Conservation (phyloP, 2,329 filamentous ascomycete species). For the Aspergillus piperis region DNA sequence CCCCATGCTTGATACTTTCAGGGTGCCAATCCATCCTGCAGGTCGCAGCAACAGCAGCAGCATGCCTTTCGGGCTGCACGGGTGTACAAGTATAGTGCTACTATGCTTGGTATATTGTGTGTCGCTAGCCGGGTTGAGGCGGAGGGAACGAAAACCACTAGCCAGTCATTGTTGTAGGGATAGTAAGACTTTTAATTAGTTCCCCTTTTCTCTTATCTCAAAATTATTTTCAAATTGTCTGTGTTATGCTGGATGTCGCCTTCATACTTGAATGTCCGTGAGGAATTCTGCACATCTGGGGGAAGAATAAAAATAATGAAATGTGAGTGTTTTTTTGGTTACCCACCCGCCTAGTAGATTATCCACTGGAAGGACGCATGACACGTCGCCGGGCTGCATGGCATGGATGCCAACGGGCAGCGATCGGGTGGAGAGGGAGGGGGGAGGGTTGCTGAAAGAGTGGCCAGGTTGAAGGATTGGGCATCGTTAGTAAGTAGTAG, state of each 20-base stretch:
- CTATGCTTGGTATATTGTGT: not conserved
- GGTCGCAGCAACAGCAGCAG: not conserved
- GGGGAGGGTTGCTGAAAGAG: not conserved
- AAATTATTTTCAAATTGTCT: no score
- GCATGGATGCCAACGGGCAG: constrained; percentile 5
- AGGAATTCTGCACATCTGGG: not conserved
- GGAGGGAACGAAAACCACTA: not conserved
- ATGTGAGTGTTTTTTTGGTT: not conserved
- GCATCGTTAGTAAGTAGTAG: not conserved
- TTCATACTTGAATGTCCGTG: no score
- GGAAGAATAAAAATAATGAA: not conserved
- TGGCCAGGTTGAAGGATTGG: not conserved
- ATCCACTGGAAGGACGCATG: constrained; percentile 11
- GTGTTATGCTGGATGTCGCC: no score
- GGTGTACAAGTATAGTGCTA: not conserved
- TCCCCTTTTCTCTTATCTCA: no score
- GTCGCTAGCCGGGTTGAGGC: not conserved
- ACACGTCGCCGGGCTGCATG: constrained; percentile 20
- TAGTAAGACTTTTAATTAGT: no score
- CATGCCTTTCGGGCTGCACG: not conserved
- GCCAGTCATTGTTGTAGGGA: no score
- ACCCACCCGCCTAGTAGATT: not conserved
- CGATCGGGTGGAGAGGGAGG: constrained; percentile 1
- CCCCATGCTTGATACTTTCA: not conserved
- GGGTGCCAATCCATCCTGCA: not conserved